Evolutionary conservation across 1,139 yeast genomes (phyloP).

Genomic region (Suzukiozyma palmioleophila): DNA sequence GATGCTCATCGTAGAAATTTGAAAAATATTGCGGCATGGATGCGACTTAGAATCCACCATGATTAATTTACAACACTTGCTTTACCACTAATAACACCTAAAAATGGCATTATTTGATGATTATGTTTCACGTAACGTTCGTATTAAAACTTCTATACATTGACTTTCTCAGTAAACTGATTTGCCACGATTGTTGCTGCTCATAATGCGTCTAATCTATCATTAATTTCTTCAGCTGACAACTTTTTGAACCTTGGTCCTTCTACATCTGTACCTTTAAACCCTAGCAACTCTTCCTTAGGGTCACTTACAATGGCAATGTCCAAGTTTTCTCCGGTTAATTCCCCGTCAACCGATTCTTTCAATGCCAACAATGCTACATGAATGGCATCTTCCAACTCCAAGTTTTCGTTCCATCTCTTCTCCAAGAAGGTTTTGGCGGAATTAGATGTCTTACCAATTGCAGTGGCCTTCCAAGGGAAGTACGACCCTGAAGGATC

Average conservation of each 20-base stretch:
- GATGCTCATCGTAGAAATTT: slow-evolving; percentile 4
- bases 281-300: slow-evolving; percentile 77
- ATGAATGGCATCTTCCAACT: slow-evolving; percentile 96
- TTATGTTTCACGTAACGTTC: slow-evolving; percentile 1
- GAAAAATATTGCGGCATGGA: slow-evolving; percentile 1
- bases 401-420: slow-evolving; percentile 96
- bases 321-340: slow-evolving; percentile 94
- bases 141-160: slow-evolving; percentile 1
- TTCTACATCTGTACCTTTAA: slow-evolving; percentile 69
- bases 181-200: neutral
- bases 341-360: slow-evolving; percentile 97
- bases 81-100: too few species aligned
- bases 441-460: slow-evolving; percentile 89
- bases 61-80: too few species aligned
- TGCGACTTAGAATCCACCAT: neutral
- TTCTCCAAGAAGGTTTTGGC: slow-evolving; percentile 97
- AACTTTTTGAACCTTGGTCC: slow-evolving; percentile 91
- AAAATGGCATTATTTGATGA: too few species aligned
- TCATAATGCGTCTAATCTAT: slow-evolving; percentile 86
- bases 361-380: slow-evolving; percentile 91
- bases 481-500: slow-evolving; percentile 98
- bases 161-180: neutral
- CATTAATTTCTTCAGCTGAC: slow-evolving; percentile 87
- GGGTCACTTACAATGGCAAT: slow-evolving; percentile 85
- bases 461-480: slow-evolving; percentile 99